A percentile compares a stretch with the other conserved stretches of the same genome.
These are phyloP conservation scores for Ilyonectria sp. DNA, from an alignment of 2,329 filamentous ascomycete species.

Conservation along the genomic window DNA sequence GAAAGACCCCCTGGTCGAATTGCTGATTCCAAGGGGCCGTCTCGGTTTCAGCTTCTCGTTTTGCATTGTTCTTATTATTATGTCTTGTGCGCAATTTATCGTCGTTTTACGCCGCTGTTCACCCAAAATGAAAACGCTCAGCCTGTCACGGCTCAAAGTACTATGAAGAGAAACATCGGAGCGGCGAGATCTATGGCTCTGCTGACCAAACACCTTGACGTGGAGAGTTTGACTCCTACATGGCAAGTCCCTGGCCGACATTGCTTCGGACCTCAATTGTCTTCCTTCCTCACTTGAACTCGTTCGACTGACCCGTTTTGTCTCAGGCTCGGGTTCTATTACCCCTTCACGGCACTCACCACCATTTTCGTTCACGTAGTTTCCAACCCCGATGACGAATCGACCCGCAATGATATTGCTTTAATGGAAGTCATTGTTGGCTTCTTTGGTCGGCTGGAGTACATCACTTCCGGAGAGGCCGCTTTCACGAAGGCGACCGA, in stretches of 20 bases:
- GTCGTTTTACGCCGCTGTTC: slow-evolving; percentile 6
- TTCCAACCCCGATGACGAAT: background rate
- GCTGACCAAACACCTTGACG: slow-evolving; percentile 21
- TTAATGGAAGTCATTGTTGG: slow-evolving; percentile 24
- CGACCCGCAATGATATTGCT: slow-evolving; percentile 11
- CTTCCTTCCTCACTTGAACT: background rate
- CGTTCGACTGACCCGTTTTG: background rate
- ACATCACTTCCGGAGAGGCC: slow-evolving; percentile 24
- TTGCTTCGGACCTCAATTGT: background rate
- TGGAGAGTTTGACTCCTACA: slow-evolving; percentile 21
- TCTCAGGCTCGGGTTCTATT: slow-evolving; percentile 16
- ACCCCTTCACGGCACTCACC: slow-evolving; percentile 13
- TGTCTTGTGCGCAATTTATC: slow-evolving; percentile 3
- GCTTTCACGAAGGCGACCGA: slow-evolving; percentile 25
- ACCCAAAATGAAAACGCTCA: background rate
- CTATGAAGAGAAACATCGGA: background rate
- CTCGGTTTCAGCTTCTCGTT: background rate
- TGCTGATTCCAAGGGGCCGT: background rate
- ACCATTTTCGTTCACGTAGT: slow-evolving; percentile 18
- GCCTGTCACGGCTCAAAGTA: background rate
- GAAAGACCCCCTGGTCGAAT: background rate
- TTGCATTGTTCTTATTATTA: slow-evolving; percentile 16
- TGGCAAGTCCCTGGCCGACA: slow-evolving; percentile 6
- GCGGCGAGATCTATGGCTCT: slow-evolving; percentile 15
- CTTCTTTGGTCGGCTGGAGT: slow-evolving; percentile 24